Conservation (phyloP, 495 filamentous ascomycete species). For the Penicillium coffeae region DNA sequence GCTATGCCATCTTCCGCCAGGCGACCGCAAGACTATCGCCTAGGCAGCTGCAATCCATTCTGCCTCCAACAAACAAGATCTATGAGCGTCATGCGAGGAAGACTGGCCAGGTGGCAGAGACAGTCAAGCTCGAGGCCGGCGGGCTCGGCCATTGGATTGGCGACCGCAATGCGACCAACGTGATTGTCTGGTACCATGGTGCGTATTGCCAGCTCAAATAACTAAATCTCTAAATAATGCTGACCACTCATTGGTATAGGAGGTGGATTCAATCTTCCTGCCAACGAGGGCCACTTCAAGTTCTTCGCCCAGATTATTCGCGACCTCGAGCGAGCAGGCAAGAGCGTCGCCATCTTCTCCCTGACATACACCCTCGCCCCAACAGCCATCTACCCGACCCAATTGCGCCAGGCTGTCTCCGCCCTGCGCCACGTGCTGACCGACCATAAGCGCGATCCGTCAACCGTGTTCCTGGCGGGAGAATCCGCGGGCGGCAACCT, state of each 20-base stretch:
- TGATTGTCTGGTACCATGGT: constrained; percentile 61
- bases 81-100: constrained; percentile 47
- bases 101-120: constrained; percentile 37
- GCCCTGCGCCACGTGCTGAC: constrained; percentile 51
- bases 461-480: constrained; percentile 52
- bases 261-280: constrained; percentile 57
- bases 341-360: constrained; percentile 47
- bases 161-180: constrained; percentile 45
- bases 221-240: too few species aligned
- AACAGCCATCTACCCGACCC: constrained; percentile 52
- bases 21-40: constrained; percentile 27
- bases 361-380: constrained; percentile 60
- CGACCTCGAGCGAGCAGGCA: constrained; percentile 28
- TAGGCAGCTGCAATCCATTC: constrained; percentile 32
- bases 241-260: constrained; percentile 39
- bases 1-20: constrained; percentile 38
- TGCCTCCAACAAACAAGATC: constrained; percentile 42
- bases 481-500: constrained; percentile 68
- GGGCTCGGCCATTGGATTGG: constrained; percentile 60
- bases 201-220: constrained; percentile 3
- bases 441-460: constrained; percentile 33
- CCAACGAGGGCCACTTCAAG: constrained; percentile 46
- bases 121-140: constrained; percentile 49
- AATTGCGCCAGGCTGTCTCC: constrained; percentile 54
- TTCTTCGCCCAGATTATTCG: constrained; percentile 47